phyloP scores from a whole-genome alignment of 495 filamentous ascomycete species.

The Cercophora newfieldiana region DNA sequence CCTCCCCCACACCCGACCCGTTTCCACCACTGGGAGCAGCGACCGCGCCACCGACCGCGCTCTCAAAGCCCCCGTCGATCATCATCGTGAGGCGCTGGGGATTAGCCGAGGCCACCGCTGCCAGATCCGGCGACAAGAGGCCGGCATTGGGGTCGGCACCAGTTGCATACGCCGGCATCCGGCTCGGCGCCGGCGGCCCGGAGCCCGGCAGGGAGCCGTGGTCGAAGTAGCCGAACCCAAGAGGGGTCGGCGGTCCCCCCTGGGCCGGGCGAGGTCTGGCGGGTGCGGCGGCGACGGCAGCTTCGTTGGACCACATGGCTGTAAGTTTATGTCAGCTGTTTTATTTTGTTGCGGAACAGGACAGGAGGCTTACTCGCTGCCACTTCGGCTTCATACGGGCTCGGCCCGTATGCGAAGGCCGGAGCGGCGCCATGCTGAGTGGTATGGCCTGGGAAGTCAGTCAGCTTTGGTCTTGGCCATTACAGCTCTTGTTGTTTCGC shows the following conservation, averaged over 20 bases:
- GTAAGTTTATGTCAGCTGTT: neutral
- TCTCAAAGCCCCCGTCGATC: neutral
- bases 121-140: slow-evolving; percentile 10
- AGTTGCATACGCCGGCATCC: neutral
- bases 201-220: neutral
- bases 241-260: neutral
- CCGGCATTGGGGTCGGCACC: neutral
- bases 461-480: neutral
- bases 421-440: no score
- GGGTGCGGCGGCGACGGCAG: neutral
- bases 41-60: neutral
- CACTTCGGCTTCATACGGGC: slow-evolving; percentile 24
- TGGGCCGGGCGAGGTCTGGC: neutral
- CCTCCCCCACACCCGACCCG: neutral
- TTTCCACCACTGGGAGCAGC: no score
- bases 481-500: neutral
- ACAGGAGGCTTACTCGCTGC: slow-evolving; percentile 6
- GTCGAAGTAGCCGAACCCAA: slow-evolving; percentile 3
- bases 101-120: neutral
- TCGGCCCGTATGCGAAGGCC: slow-evolving; percentile 20
- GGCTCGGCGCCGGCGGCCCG: neutral
- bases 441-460: neutral
- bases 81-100: slow-evolving; percentile 1
- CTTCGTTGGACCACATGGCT: neutral
- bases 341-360: neutral